Evolutionary conservation across 2,329 filamentous ascomycete species (phyloP).

Genomic region (Penicillium sp.): DNA sequence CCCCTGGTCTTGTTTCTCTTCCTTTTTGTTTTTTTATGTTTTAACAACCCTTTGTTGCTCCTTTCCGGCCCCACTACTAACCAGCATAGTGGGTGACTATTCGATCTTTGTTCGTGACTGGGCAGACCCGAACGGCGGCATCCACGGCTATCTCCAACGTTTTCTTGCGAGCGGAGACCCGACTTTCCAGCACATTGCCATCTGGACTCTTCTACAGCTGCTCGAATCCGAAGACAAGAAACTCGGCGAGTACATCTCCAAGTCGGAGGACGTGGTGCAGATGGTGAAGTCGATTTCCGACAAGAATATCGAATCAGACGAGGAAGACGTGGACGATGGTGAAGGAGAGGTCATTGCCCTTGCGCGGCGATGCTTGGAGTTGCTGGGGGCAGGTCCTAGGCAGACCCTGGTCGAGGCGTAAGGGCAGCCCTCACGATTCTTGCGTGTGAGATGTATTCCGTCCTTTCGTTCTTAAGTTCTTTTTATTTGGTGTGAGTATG

Average conservation of each 20-base stretch:
- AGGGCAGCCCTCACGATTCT: constrained; percentile 7
- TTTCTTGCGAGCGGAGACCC: constrained; percentile 93
- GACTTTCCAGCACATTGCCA: constrained; percentile 98
- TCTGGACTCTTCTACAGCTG: constrained; percentile 94
- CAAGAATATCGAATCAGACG: constrained; percentile 80
- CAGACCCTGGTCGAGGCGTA: constrained; percentile 75
- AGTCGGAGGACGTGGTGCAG: constrained; percentile 84
- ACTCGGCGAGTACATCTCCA: constrained; percentile 82
- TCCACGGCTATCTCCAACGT: constrained; percentile 88
- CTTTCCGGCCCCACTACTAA: constrained; percentile 18
- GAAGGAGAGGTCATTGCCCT: constrained; percentile 91
- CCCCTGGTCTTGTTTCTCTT: not conserved
- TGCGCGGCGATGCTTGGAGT: constrained; percentile 83
- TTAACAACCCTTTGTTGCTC: not conserved
- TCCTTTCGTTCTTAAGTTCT: constrained; percentile 14
- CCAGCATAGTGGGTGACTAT: constrained; percentile 79
- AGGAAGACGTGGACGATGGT: constrained; percentile 82
- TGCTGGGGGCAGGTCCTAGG: constrained; percentile 75
- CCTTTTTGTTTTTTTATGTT: not conserved
- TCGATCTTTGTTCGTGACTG: constrained; percentile 93
- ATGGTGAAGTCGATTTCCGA: constrained; percentile 91
- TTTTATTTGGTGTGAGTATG: constrained; percentile 30
- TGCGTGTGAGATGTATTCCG: constrained; percentile 9
- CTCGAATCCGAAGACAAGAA: constrained; percentile 91
- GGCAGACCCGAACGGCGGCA: constrained; percentile 86